Base-by-base conservation (phyloP, 2,329 filamentous ascomycete genomes). In the Fusarium proliferatum region DNA sequence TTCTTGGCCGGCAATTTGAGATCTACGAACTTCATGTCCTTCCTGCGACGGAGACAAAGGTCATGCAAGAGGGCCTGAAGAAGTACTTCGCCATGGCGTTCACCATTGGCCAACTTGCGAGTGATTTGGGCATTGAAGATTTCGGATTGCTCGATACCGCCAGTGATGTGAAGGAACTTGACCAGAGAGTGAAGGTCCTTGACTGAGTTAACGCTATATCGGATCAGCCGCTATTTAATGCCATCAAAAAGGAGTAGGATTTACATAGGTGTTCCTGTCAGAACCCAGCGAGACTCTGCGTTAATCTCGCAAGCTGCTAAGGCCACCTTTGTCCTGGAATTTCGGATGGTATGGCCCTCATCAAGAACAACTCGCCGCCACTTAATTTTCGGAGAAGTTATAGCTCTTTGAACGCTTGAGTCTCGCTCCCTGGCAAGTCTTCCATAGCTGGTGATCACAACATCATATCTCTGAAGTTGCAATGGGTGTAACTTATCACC, bases 11-110 rank as follows among this genome's bases (percentile, higher is more conserved):
- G 94, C 13, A 97, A 86, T 70, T 91, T 92, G 26, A 97, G 85
- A 74, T 97, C 94, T 59, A 97, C 89, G 78, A 97, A 97, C 9
- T 88, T 88, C 94, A 97, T 97, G 63, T 96, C 92, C 80, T 97
- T 97, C 81, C 91, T 92, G 42, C 95, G 90, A 42, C 95, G 89
- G 28, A 97, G 86, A 76, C 93, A 96, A 52, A 97, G 88, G 23
- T 93, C 91, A n/a, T 87, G 87, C 90, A 97, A 95, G 49, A 97
- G 86, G 9, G 90, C 88, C 78, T 96, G 93, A 7, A 97, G 86
- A 7, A 96, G 84, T 16, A 87, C 81, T 53, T 90, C 90, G 17
- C 91, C 92, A 39, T 86, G 84, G 2, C 83, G 80, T 21, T 91
- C 87, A 3, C 89, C 90, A 10, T 80, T 61, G 59, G 87, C 88